These are phyloP conservation scores for Aeschynomene evenia DNA, from an alignment of 306 rosid genomes.

Conservation along the genomic window DNA sequence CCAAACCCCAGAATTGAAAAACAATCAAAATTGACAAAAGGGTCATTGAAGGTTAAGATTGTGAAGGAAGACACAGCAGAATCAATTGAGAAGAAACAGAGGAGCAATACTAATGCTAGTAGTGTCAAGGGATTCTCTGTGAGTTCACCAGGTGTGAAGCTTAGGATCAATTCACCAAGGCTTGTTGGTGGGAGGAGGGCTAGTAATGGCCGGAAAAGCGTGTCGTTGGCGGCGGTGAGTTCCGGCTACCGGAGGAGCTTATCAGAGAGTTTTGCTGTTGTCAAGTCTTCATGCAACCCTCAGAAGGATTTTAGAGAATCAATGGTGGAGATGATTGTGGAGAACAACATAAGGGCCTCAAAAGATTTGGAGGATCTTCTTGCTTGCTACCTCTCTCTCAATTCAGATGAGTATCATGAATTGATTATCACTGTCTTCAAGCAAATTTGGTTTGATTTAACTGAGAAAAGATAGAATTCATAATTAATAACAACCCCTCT, in stretches of 20 bases:
- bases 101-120: background rate
- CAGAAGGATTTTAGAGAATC: slow-evolving; percentile 72
- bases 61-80: slow-evolving; percentile 4
- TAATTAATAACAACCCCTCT: background rate
- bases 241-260: slow-evolving; percentile 46
- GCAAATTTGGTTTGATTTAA: slow-evolving; percentile 87
- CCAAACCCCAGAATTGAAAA: slow-evolving; percentile 21
- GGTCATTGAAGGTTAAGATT: slow-evolving; percentile 27
- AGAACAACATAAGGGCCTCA: slow-evolving; percentile 65
- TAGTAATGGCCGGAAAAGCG: slow-evolving; percentile 42
- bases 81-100: slow-evolving; percentile 31
- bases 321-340: slow-evolving; percentile 86
- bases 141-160: slow-evolving; percentile 48
- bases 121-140: slow-evolving; percentile 25
- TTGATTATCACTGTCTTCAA: slow-evolving; percentile 71
- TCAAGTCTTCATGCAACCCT: slow-evolving; percentile 67
- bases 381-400: slow-evolving; percentile 76
- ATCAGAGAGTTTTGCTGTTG: slow-evolving; percentile 62
- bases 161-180: slow-evolving; percentile 58
- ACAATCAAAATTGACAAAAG: background rate
- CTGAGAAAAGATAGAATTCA: slow-evolving; percentile 31
- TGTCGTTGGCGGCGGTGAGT: slow-evolving; percentile 5
- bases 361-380: slow-evolving; percentile 90
- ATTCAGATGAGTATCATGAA: slow-evolving; percentile 71
- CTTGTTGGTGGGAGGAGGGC: slow-evolving; percentile 28